A percentile compares a stretch with the other conserved stretches of the same genome.
These are phyloP conservation scores for Fusarium clavum DNA, from an alignment of 2,329 filamentous ascomycete species.

Conservation along the genomic window DNA sequence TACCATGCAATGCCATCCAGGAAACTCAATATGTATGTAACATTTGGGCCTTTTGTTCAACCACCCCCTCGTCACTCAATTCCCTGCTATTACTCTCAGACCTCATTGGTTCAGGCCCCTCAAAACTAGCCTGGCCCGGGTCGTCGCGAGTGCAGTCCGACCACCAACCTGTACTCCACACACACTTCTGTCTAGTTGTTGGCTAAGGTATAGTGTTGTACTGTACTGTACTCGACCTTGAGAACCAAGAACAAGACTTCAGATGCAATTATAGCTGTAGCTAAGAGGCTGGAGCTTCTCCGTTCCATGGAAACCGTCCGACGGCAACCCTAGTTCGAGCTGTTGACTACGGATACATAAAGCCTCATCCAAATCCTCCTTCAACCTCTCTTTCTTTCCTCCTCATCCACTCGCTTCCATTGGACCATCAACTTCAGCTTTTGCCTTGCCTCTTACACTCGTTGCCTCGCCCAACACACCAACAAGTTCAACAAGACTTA, in stretches of 20 bases:
- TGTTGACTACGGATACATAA: constrained; percentile 47
- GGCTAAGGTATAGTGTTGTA: not conserved
- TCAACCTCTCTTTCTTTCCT: constrained; percentile 20
- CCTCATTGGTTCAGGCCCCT: constrained; percentile 18
- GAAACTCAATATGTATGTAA: not conserved
- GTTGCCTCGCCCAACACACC: constrained; percentile 39
- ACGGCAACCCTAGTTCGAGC: constrained; percentile 3
- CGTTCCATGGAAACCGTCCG: constrained; percentile 13
- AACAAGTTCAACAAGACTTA: not conserved
- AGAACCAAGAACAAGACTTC: constrained; percentile 22
- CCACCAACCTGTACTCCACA: constrained; percentile 12
- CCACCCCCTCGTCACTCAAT: not conserved
- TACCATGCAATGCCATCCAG: not conserved
- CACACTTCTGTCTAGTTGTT: constrained; percentile 15
- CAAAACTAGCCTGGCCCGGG: constrained; percentile 16
- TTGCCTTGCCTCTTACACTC: constrained; percentile 43
- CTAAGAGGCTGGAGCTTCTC: constrained; percentile 17
- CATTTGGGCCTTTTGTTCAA: constrained; percentile 16
- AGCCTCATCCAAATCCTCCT: constrained; percentile 38
- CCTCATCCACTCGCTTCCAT: constrained; percentile 50
- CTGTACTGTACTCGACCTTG: not conserved
- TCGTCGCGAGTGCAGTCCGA: constrained; percentile 38
- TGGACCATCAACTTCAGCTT: constrained; percentile 33
- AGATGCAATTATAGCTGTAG: constrained; percentile 14
- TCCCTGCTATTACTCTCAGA: constrained; percentile 29